Conservation (phyloP, 139 green algal species). For the Deuterostichococcus epilithicus region DNA sequence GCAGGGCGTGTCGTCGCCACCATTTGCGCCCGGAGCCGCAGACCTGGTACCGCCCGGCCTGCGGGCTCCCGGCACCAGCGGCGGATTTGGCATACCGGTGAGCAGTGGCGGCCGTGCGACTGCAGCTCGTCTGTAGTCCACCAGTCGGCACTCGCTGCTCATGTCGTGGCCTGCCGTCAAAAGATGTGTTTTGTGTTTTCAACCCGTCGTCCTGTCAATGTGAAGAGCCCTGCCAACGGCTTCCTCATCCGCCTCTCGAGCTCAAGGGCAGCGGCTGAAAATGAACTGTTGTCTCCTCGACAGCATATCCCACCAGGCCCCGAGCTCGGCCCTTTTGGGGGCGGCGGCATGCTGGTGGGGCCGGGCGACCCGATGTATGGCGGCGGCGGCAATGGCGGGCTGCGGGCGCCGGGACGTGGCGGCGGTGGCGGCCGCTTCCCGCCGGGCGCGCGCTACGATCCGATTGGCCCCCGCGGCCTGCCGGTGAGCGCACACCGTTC, state of each 20-base stretch:
- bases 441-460: constrained; percentile 38
- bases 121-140: not conserved
- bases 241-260: too few species aligned
- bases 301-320: not conserved
- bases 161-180: too few species aligned
- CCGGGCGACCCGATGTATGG: constrained; percentile 44
- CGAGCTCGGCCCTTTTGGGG: not conserved
- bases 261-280: too few species aligned
- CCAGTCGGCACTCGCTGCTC: too few species aligned
- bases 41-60: constrained; percentile 31
- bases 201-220: too few species aligned
- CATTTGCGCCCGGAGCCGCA: not conserved
- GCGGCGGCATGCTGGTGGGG: constrained; percentile 47
- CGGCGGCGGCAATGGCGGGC: constrained; percentile 7
- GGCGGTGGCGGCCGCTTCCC: constrained; percentile 2
- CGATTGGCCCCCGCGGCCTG: constrained; percentile 44
- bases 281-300: too few species aligned
- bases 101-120: not conserved
- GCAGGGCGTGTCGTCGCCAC: not conserved
- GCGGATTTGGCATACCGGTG: constrained; percentile 5
- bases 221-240: too few species aligned
- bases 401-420: not conserved
- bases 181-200: too few species aligned
- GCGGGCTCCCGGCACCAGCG: constrained; percentile 17
- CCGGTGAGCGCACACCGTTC: constrained; percentile 4